These are phyloP conservation scores for Colletotrichum navitas DNA, from an alignment of 2,329 filamentous ascomycete genomes.

Conservation along the genomic window DNA sequence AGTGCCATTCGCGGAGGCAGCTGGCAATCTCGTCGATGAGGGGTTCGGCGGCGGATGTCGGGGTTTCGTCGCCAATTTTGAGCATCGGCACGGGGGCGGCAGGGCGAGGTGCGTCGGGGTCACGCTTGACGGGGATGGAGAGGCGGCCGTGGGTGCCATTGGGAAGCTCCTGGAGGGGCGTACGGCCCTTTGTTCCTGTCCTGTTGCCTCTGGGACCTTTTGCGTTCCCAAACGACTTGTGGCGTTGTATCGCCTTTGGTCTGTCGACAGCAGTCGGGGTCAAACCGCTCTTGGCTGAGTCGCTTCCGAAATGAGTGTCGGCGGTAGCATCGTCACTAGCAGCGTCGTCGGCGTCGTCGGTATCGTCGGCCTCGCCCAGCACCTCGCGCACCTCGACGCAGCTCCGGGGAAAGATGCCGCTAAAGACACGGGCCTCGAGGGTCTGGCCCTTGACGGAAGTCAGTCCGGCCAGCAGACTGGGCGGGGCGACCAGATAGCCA, in stretches of 20 bases:
- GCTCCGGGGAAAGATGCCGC: constrained; percentile 95
- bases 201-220: constrained; percentile 42
- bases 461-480: constrained; percentile 90
- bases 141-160: constrained; percentile 58
- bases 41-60: constrained; percentile 88
- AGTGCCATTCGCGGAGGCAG: constrained; percentile 97
- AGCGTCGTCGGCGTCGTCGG: constrained; percentile 58
- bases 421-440: constrained; percentile 95
- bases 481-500: constrained; percentile 94
- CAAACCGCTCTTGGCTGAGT: constrained; percentile 69
- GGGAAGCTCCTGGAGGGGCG: constrained; percentile 50
- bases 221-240: constrained; percentile 45
- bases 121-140: constrained; percentile 65
- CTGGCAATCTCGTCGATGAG: constrained; percentile 98
- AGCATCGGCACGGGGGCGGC: constrained; percentile 96
- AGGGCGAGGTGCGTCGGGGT: constrained; percentile 79
- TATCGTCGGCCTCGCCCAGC: constrained; percentile 78
- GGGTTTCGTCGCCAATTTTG: constrained; percentile 96
- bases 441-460: constrained; percentile 93
- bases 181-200: constrained; percentile 40
- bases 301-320: constrained; percentile 51
- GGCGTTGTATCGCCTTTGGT: constrained; percentile 51
- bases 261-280: constrained; percentile 53
- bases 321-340: constrained; percentile 35
- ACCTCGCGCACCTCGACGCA: constrained; percentile 97